Percentiles rank a stretch among this genome's conserved stretches.
phyloP scores from a whole-genome alignment of 192 early-diverging fungal genomes.

The Backusella parvicylindrica region DNA sequence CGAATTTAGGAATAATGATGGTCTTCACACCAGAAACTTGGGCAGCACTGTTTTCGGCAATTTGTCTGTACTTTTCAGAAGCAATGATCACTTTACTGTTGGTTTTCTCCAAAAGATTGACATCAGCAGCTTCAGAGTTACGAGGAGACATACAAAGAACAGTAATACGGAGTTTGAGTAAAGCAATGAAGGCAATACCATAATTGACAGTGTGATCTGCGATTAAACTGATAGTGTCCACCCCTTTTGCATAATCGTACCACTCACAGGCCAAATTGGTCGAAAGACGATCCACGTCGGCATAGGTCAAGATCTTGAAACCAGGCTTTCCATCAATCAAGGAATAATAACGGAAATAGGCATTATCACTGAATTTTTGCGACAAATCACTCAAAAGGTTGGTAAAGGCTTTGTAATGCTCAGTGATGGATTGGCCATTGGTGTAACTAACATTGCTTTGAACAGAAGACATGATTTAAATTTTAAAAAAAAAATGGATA shows the following conservation, averaged over 20 bases:
- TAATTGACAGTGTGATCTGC: background rate
- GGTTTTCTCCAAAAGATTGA: constrained; percentile 2
- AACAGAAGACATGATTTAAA: too few species aligned
- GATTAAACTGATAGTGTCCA: background rate
- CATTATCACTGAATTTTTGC: background rate
- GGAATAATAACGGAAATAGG: too few species aligned
- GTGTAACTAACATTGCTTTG: too few species aligned
- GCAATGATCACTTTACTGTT: background rate
- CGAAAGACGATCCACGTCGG: background rate
- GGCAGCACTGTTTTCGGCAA: background rate
- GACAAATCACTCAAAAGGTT: too few species aligned
- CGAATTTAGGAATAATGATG: background rate
- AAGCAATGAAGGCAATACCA: too few species aligned
- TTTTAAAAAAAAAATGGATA: too few species aligned
- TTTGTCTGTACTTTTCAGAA: background rate
- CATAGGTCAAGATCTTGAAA: background rate
- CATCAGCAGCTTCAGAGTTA: constrained; percentile 10
- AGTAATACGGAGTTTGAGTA: background rate
- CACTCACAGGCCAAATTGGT: constrained; percentile 9
- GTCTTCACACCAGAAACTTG: background rate
- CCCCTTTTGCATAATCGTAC: background rate
- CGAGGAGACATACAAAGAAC: background rate
- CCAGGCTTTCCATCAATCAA: too few species aligned
- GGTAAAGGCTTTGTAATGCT: too few species aligned
- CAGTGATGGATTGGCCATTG: too few species aligned